Evolutionary conservation across 768 basidiomycete genomes (phyloP).

Genomic region (Candolleomyces aberdarensis): DNA sequence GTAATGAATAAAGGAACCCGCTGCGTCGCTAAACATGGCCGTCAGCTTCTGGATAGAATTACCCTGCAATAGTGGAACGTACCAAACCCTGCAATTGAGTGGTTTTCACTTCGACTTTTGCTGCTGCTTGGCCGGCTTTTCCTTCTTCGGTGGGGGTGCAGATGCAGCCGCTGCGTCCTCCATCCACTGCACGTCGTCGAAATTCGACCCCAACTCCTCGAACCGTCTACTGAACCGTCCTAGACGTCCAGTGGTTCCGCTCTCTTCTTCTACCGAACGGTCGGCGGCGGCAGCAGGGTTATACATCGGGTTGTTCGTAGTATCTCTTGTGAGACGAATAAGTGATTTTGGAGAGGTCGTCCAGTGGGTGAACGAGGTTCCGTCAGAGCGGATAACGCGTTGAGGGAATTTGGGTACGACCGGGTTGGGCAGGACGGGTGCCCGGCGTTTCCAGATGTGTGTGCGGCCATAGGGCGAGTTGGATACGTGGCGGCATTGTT

Average conservation of each 20-base stretch:
- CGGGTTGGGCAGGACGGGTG: slow-evolving; percentile 72
- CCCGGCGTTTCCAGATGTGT: slow-evolving; percentile 74
- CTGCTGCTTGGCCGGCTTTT: not conserved
- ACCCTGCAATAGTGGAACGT: too few species aligned
- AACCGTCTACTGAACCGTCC: slow-evolving; percentile 7
- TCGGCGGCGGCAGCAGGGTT: slow-evolving; percentile 60
- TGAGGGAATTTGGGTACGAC: slow-evolving; percentile 86
- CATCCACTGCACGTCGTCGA: not conserved
- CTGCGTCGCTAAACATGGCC: too few species aligned
- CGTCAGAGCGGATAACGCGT: slow-evolving; percentile 82
- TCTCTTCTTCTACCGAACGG: slow-evolving; percentile 61
- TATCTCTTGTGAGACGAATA: slow-evolving; percentile 79
- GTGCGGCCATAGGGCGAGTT: slow-evolving; percentile 81
- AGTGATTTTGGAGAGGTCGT: slow-evolving; percentile 82
- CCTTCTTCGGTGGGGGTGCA: not conserved
- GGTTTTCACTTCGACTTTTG: too few species aligned
- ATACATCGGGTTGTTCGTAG: slow-evolving; percentile 88
- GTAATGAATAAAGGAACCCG: too few species aligned
- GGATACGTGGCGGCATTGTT: slow-evolving; percentile 39
- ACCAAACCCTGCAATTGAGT: too few species aligned
- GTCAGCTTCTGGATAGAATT: too few species aligned
- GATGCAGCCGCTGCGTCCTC: not conserved
- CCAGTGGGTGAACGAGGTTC: slow-evolving; percentile 84
- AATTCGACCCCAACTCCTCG: slow-evolving; percentile 1
- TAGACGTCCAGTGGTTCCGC: slow-evolving; percentile 68